These are phyloP conservation scores for Phylloporus rhodoxanthus DNA, from an alignment of 768 basidiomycete species.

Conservation along the genomic window DNA sequence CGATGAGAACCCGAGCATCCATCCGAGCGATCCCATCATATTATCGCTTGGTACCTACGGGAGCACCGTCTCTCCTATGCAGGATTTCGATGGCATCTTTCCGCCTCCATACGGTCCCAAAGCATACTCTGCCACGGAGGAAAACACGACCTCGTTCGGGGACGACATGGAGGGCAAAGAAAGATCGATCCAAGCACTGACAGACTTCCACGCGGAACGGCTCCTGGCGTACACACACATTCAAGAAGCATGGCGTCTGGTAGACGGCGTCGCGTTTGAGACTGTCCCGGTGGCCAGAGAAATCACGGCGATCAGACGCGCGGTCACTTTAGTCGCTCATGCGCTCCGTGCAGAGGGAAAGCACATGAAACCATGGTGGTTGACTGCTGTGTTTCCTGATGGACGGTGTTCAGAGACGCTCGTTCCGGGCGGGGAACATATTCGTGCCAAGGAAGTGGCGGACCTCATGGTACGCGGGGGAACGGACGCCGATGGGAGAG, in stretches of 20 bases:
- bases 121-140: constrained; percentile 30
- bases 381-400: constrained; percentile 56
- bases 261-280: constrained; percentile 73
- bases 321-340: constrained; percentile 40
- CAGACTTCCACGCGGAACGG: constrained; percentile 58
- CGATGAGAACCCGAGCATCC: constrained; percentile 15
- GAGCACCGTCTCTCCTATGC: constrained; percentile 55
- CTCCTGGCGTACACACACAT: constrained; percentile 49
- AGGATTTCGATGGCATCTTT: constrained; percentile 72
- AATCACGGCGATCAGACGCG: constrained; percentile 56
- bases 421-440: constrained; percentile 17
- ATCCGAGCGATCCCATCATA: constrained; percentile 39
- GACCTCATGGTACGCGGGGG: constrained; percentile 32
- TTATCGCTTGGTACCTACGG: constrained; percentile 75
- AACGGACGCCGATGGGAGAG: constrained; percentile 6
- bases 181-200: constrained; percentile 45
- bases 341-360: constrained; percentile 17
- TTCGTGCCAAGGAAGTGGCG: constrained; percentile 40
- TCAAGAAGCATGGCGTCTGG: constrained; percentile 42
- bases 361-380: constrained; percentile 65
- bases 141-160: constrained; percentile 42
- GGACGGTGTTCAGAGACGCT: constrained; percentile 42
- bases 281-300: constrained; percentile 68
- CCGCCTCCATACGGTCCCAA: constrained; percentile 70
- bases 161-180: constrained; percentile 29